A percentile compares a stretch with the other conserved stretches of the same genome.
These are phyloP conservation scores for Colletotrichum gloeosporioides DNA, from an alignment of 2,329 filamentous ascomycete species.

Conservation along the genomic window DNA sequence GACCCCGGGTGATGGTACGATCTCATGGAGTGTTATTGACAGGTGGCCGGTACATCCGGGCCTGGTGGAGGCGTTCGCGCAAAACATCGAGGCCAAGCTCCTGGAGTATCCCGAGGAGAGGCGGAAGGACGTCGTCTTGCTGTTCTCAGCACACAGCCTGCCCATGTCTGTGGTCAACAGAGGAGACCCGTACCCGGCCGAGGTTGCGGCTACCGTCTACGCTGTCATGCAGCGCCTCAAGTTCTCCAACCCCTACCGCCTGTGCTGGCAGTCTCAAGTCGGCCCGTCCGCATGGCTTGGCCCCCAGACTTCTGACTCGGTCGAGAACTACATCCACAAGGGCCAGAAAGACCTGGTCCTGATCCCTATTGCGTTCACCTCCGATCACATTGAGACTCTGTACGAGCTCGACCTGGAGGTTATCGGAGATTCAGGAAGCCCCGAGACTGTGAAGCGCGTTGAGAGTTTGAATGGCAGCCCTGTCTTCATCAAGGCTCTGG, in stretches of 20 bases:
- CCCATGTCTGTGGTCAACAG: constrained; percentile 98
- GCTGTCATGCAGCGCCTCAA: constrained; percentile 93
- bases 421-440: constrained; percentile 82
- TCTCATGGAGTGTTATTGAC: constrained; percentile 97
- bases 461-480: constrained; percentile 92
- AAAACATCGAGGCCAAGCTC: constrained; percentile 88
- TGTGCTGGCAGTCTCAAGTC: constrained; percentile 98
- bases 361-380: constrained; percentile 96
- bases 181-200: constrained; percentile 92
- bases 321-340: constrained; percentile 87
- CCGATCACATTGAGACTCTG: constrained; percentile 98
- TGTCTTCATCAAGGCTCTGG: constrained; percentile 88
- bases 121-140: constrained; percentile 79
- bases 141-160: constrained; percentile 95
- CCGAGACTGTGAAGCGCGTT: constrained; percentile 83
- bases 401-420: constrained; percentile 95
- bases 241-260: constrained; percentile 87
- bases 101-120: constrained; percentile 83
- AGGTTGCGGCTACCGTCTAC: constrained; percentile 94
- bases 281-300: constrained; percentile 95
- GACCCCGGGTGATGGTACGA: constrained; percentile 67
- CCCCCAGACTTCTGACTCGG: constrained; percentile 88
- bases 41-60: constrained; percentile 94
- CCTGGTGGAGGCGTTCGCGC: constrained; percentile 88
- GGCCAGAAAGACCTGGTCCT: constrained; percentile 91